phyloP scores from a whole-genome alignment of 345 rosid genomes.

The Pistacia atlantica region DNA sequence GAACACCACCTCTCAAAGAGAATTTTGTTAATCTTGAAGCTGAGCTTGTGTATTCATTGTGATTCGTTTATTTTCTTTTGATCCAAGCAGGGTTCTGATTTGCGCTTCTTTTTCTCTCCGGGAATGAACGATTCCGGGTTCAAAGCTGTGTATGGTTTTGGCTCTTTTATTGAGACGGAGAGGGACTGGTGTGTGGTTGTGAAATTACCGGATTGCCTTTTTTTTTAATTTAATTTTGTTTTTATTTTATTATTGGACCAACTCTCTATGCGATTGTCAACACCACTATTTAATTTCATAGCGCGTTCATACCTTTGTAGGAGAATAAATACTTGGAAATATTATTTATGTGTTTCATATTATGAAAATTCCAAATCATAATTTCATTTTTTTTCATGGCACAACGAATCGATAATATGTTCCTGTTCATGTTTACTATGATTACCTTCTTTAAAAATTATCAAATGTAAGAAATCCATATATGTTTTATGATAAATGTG shows the following conservation, averaged over 20 bases:
- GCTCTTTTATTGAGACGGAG: background rate
- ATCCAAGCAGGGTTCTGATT: background rate
- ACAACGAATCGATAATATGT: no score
- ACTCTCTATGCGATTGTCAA: no score
- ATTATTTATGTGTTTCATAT: no score
- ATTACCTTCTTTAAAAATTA: no score
- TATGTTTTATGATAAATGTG: background rate
- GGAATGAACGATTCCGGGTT: constrained; percentile 4
- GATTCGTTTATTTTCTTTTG: background rate
- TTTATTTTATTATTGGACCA: background rate
- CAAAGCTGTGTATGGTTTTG: background rate
- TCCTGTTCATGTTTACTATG: no score
- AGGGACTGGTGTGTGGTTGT: background rate
- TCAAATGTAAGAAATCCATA: background rate
- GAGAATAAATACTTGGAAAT: no score
- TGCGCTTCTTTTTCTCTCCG: background rate
- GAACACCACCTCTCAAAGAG: background rate
- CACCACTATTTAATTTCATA: background rate
- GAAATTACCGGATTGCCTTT: background rate
- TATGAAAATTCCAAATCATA: no score
- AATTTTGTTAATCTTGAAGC: background rate
- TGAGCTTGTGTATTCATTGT: background rate
- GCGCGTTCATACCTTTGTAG: no score
- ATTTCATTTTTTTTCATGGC: no score
- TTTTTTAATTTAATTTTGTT: background rate